Conservation (phyloP, 495 filamentous ascomycete genomes). For the Articulospora tetracladia region DNA sequence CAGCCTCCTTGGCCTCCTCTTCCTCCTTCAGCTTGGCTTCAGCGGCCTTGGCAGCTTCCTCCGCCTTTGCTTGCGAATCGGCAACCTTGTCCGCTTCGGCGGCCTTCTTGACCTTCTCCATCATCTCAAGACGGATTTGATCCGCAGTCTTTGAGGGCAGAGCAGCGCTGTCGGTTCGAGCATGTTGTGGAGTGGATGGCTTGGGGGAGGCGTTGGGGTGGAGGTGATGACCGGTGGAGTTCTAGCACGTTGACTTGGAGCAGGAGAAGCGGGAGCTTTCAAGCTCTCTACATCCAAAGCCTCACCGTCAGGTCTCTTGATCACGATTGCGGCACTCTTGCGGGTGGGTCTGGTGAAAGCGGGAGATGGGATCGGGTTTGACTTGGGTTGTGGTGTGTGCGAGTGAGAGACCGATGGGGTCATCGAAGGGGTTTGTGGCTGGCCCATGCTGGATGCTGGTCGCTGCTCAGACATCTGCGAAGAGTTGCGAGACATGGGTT, state of each 20-base stretch:
- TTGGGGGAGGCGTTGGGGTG: constrained; percentile 51
- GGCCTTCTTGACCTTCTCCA: constrained; percentile 43
- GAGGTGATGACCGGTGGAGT: constrained; percentile 50
- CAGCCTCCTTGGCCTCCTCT: constrained; percentile 27
- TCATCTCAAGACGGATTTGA: constrained; percentile 47
- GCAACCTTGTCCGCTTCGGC: constrained; percentile 33
- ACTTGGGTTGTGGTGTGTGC: constrained; percentile 53
- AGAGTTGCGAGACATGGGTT: constrained; percentile 75
- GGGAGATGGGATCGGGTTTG: constrained; percentile 55
- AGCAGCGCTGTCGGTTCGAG: constrained; percentile 41
- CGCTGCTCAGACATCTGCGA: constrained; percentile 76
- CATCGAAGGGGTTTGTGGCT: constrained; percentile 47
- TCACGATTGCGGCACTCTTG: constrained; percentile 65
- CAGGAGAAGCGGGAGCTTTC: constrained; percentile 43
- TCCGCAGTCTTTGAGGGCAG: constrained; percentile 39
- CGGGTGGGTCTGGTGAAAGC: constrained; percentile 55
- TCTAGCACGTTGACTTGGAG: constrained; percentile 38
- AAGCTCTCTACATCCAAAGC: constrained; percentile 35
- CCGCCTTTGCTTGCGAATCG: constrained; percentile 25
- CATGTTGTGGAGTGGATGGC: constrained; percentile 38
- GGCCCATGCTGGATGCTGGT: constrained; percentile 74
- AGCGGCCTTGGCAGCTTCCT: constrained; percentile 22
- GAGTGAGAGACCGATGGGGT: constrained; percentile 38
- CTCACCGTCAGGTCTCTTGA: constrained; percentile 75
- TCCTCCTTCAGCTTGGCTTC: constrained; percentile 28